Evolutionary conservation across 2,329 filamentous ascomycete species (phyloP).

Genomic region (Clarireedia paspali): DNA sequence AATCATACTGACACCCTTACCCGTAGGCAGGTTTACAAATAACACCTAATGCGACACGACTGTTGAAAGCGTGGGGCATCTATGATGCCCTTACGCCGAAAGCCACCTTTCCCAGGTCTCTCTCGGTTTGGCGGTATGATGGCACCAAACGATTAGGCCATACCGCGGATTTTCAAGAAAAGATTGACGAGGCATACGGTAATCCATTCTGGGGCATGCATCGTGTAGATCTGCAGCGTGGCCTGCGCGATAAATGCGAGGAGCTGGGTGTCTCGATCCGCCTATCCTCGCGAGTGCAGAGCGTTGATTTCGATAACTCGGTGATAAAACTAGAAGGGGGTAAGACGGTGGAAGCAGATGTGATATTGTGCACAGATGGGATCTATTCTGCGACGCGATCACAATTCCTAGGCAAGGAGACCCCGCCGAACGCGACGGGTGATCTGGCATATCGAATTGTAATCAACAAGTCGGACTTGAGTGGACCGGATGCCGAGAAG

Average conservation of each 20-base stretch:
- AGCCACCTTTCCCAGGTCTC: slow-evolving; percentile 35
- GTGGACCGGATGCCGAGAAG: slow-evolving; percentile 39
- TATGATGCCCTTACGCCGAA: slow-evolving; percentile 15
- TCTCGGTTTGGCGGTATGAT: slow-evolving; percentile 47
- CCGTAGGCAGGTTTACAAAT: slow-evolving; percentile 25
- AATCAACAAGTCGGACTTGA: slow-evolving; percentile 37
- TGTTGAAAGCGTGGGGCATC: slow-evolving; percentile 26
- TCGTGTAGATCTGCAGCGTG: slow-evolving; percentile 40
- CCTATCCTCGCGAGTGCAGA: slow-evolving; percentile 31
- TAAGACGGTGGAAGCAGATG: slow-evolving; percentile 38
- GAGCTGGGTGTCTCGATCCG: slow-evolving; percentile 33
- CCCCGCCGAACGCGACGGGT: slow-evolving; percentile 48
- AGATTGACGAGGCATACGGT: slow-evolving; percentile 16
- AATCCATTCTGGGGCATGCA: slow-evolving; percentile 39
- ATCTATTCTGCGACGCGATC: slow-evolving; percentile 52
- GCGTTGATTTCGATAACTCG: slow-evolving; percentile 19
- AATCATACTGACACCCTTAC: background rate
- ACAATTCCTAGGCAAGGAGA: slow-evolving; percentile 37
- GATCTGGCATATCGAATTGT: slow-evolving; percentile 60
- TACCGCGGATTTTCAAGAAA: slow-evolving; percentile 20
- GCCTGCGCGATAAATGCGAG: slow-evolving; percentile 33
- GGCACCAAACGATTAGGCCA: slow-evolving; percentile 31
- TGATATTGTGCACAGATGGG: slow-evolving; percentile 57
- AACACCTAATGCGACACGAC: slow-evolving; percentile 25
- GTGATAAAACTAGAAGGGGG: slow-evolving; percentile 16